phyloP scores from a whole-genome alignment of 306 rosid genomes.

The Arachis hypogaea region DNA sequence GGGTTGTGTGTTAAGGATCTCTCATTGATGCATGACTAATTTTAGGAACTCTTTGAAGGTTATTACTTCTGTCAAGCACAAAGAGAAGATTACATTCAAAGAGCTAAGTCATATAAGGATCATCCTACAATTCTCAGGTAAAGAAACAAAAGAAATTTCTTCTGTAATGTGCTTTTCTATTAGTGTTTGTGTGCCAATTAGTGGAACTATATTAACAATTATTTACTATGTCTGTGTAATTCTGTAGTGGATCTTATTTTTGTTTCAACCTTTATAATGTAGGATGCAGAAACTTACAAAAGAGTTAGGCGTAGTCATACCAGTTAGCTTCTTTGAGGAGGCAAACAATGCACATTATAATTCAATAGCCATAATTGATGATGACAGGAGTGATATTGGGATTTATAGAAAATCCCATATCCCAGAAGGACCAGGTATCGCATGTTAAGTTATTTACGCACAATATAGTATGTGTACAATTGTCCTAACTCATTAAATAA shows the following conservation, averaged over 20 bases:
- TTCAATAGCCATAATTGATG: no score
- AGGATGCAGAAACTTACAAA: slow-evolving; percentile 93
- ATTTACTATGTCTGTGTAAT: neutral
- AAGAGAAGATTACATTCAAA: slow-evolving; percentile 73
- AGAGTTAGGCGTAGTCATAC: slow-evolving; percentile 33
- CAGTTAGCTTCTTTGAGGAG: no score
- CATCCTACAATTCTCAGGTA: slow-evolving; percentile 94
- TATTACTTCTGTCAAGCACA: slow-evolving; percentile 97
- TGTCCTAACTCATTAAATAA: no score
- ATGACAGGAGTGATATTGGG: no score
- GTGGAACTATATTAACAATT: slow-evolving; percentile 29
- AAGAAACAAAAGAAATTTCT: slow-evolving; percentile 27
- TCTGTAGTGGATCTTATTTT: slow-evolving; percentile 32
- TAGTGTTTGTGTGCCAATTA: slow-evolving; percentile 13
- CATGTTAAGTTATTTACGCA: no score
- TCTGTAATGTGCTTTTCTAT: slow-evolving; percentile 27
- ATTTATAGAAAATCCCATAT: no score
- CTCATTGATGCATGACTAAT: slow-evolving; percentile 37
- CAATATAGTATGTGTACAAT: no score
- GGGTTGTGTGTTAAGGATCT: slow-evolving; percentile 26
- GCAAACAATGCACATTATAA: no score
- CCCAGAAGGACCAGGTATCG: no score
- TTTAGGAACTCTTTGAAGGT: slow-evolving; percentile 94
- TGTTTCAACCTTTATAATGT: slow-evolving; percentile 39
- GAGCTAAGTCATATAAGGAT: slow-evolving; percentile 80